phyloP scores from a whole-genome alignment of 805 yeast species.

The Candida xyloterini region DNA sequence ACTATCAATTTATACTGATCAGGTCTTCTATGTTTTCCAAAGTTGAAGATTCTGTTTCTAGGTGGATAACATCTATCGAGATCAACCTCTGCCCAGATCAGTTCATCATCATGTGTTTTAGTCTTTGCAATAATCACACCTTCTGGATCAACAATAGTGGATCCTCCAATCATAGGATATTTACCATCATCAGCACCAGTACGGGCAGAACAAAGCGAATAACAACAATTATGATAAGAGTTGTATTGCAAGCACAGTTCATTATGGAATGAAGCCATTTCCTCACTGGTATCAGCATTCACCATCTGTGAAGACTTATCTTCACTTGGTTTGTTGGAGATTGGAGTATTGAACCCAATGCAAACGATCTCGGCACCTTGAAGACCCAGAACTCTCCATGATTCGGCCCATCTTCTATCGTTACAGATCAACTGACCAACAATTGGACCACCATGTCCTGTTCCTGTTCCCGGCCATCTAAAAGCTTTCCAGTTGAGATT shows the following conservation, averaged over 20 bases:
- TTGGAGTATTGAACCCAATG: conserved; percentile 37
- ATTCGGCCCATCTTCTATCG: conserved; percentile 41
- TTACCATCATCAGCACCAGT: conserved; percentile 36
- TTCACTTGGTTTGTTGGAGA: conserved; percentile 32
- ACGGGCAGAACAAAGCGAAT: conserved; percentile 35
- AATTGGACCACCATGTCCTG: conserved; percentile 30
- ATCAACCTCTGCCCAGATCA: conserved; percentile 34
- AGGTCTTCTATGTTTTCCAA: conserved; percentile 36
- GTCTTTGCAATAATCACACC: conserved; percentile 36
- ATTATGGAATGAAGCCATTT: conserved; percentile 32
- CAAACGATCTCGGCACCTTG: conserved; percentile 38
- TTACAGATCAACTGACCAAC: conserved; percentile 38
- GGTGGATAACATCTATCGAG: conserved; percentile 34
- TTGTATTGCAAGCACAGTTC: conserved; percentile 34
- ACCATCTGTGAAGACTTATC: conserved; percentile 21
- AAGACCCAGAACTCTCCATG: conserved; percentile 37
- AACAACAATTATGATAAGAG: conserved; percentile 35
- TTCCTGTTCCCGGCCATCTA: conserved; percentile 34
- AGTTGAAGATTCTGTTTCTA: conserved; percentile 35
- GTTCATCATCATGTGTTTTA: conserved; percentile 35
- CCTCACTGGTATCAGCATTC: conserved; percentile 28
- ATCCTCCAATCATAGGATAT: conserved; percentile 35
- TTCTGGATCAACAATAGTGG: conserved; percentile 37
- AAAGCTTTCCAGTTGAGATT: conserved; percentile 37
- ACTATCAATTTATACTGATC: conserved; percentile 29